Conservation (phyloP, 2,329 filamentous ascomycete genomes). For the Akanthomyces dipterigenus region DNA sequence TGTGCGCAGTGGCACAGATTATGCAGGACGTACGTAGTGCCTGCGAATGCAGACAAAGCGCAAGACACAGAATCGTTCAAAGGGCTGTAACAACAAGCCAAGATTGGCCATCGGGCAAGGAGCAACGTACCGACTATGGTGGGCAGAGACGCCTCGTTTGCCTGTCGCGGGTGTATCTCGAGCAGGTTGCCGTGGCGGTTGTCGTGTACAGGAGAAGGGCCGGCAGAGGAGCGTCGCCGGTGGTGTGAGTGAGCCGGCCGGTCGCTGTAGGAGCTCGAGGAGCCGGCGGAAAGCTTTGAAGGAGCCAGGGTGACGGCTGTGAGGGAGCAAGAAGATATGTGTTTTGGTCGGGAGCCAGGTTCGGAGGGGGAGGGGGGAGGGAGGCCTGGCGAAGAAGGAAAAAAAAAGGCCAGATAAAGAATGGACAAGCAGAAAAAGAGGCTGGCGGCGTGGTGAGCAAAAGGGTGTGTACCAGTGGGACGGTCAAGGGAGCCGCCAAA, state of each 20-base stretch:
- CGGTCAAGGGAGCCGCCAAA: not conserved
- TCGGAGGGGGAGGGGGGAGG: not conserved
- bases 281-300: conserved; percentile 41
- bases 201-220: conserved; percentile 23
- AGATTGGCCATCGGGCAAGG: too few species aligned
- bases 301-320: conserved; percentile 43
- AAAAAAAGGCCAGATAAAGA: not conserved
- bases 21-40: not conserved
- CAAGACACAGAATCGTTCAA: not conserved
- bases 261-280: conserved; percentile 48
- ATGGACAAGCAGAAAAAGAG: not conserved
- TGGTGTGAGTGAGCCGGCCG: conserved; percentile 41
- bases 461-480: not conserved
- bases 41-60: not conserved
- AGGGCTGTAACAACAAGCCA: not conserved
- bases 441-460: not conserved
- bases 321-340: conserved; percentile 12
- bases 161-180: conserved; percentile 24
- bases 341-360: not conserved
- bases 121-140: conserved; percentile 46
- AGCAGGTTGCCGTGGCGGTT: conserved; percentile 25
- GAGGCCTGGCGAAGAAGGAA: not conserved
- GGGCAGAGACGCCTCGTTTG: conserved; percentile 34
- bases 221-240: conserved; percentile 42
- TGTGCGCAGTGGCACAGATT: not conserved